Percentiles rank a stretch among this genome's conserved stretches.
Evolutionary conservation across 306 rosid species (phyloP).

Genomic region (Trichosanthes cucumerina): DNA sequence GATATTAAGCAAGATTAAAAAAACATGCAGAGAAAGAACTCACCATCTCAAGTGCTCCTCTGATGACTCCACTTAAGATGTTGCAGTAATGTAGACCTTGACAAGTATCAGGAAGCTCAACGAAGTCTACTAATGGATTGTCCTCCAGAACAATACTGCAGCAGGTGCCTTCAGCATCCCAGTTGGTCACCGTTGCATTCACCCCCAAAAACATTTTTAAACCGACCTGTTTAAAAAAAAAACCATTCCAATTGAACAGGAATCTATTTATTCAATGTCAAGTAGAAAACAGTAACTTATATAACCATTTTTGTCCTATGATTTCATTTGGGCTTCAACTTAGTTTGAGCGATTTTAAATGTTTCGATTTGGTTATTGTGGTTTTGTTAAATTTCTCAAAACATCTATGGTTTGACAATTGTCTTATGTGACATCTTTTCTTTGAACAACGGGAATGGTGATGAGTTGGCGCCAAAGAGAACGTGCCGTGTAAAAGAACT

Average conservation of each 20-base stretch:
- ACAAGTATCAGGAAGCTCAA: slow-evolving; percentile 91
- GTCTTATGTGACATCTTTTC: background rate
- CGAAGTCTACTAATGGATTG: slow-evolving; percentile 93
- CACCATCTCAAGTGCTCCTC: slow-evolving; percentile 99
- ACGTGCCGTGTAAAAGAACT: too few relatives aligned
- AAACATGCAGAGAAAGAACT: slow-evolving; percentile 10
- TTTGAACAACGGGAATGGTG: too few relatives aligned
- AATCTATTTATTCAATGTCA: background rate
- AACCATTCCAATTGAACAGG: background rate
- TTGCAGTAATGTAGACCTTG: slow-evolving; percentile 96
- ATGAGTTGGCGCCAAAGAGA: too few relatives aligned
- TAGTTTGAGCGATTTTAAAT: background rate
- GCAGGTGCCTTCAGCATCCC: slow-evolving; percentile 94
- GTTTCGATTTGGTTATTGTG: background rate
- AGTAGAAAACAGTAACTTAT: background rate
- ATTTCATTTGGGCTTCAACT: background rate
- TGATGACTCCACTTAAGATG: slow-evolving; percentile 79
- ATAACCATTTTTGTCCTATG: background rate
- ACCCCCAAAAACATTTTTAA: slow-evolving; percentile 95
- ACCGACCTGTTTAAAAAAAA: slow-evolving; percentile 47
- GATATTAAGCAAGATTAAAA: background rate
- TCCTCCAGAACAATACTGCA: slow-evolving; percentile 93
- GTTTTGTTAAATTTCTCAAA: background rate
- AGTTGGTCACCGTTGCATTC: slow-evolving; percentile 80
- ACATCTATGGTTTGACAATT: background rate